phyloP scores from a whole-genome alignment of 768 basidiomycete species.

The Amanita pallidorosea region DNA sequence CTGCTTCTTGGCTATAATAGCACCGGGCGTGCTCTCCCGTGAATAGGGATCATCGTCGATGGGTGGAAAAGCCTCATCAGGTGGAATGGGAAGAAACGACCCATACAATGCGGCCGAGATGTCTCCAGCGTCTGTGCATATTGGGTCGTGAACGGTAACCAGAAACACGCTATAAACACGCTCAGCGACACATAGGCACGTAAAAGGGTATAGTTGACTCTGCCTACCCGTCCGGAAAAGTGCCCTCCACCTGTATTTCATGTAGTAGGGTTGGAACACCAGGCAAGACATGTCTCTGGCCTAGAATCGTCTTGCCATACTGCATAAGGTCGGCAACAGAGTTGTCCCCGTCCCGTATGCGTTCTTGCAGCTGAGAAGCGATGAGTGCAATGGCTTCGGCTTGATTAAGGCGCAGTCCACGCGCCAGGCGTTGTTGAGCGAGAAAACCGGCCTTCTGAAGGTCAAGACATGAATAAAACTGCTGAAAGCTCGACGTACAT shows the following conservation, averaged over 20 bases:
- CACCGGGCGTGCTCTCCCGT: constrained; percentile 56
- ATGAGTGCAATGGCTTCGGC: constrained; percentile 87
- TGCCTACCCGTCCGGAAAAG: constrained; percentile 74
- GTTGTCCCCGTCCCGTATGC: constrained; percentile 83
- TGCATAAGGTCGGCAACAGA: constrained; percentile 91
- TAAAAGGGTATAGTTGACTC: background rate
- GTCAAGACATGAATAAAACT: background rate
- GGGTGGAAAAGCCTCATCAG: constrained; percentile 52
- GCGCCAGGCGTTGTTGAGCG: constrained; percentile 89
- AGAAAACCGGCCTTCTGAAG: constrained; percentile 62
- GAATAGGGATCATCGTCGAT: constrained; percentile 37
- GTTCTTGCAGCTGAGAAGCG: constrained; percentile 86
- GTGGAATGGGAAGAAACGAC: constrained; percentile 81
- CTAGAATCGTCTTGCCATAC: constrained; percentile 80
- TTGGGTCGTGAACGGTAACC: constrained; percentile 95
- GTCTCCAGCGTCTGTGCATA: constrained; percentile 75
- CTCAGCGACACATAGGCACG: background rate
- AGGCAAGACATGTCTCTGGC: constrained; percentile 81
- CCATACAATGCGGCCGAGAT: constrained; percentile 84
- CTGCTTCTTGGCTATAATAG: constrained; percentile 55
- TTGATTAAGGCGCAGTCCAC: constrained; percentile 82
- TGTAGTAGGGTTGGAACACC: constrained; percentile 66
- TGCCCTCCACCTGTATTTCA: constrained; percentile 92
- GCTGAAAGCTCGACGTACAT: background rate
- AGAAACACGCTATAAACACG: constrained; percentile 60